A percentile compares a stretch with the other conserved stretches of the same genome.
phyloP scores from a whole-genome alignment of 139 green algal species.

The Chlorella sorokiniana region DNA sequence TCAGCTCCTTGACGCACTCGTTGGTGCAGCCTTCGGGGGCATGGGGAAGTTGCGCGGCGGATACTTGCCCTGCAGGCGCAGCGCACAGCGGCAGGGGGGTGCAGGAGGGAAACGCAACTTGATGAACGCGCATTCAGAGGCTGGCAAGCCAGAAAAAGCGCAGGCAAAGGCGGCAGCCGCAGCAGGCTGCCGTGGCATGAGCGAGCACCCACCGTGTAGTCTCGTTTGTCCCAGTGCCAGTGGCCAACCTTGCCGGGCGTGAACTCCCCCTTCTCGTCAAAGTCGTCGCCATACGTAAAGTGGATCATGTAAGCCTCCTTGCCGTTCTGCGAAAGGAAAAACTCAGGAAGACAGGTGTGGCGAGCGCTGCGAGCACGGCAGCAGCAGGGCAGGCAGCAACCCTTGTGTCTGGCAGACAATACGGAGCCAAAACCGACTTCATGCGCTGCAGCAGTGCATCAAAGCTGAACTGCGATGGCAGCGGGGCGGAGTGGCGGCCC shows the following conservation, averaged over 20 bases:
- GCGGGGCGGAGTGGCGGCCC: too few relatives aligned
- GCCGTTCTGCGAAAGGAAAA: conserved; percentile 14
- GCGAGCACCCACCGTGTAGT: conserved; percentile 41
- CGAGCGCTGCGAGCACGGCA: not conserved
- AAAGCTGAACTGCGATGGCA: too few relatives aligned
- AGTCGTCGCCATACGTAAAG: conserved; percentile 82
- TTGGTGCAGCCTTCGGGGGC: conserved; percentile 51
- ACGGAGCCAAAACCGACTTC: too few relatives aligned
- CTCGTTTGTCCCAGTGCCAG: conserved; percentile 81
- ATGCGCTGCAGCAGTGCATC: too few relatives aligned
- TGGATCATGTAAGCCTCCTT: conserved; percentile 67
- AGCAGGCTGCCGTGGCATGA: not conserved
- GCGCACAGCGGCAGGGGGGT: not conserved
- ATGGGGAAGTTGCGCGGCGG: conserved; percentile 49
- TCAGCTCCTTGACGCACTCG: conserved; percentile 41
- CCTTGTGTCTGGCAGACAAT: too few relatives aligned
- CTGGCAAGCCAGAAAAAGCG: too few relatives aligned
- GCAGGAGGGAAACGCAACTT: not conserved
- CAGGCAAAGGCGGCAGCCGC: not conserved
- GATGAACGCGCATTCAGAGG: not conserved
- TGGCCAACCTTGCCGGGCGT: conserved; percentile 53
- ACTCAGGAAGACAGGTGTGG: not conserved
- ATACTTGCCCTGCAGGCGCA: conserved; percentile 9
- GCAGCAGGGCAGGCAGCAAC: not conserved
- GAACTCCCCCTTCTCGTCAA: conserved; percentile 48